Evolutionary conservation across 495 filamentous ascomycete genomes (phyloP), one percentile per base, ranked within the genome.

Genomic region (Cladorrhinum samala): DNA sequence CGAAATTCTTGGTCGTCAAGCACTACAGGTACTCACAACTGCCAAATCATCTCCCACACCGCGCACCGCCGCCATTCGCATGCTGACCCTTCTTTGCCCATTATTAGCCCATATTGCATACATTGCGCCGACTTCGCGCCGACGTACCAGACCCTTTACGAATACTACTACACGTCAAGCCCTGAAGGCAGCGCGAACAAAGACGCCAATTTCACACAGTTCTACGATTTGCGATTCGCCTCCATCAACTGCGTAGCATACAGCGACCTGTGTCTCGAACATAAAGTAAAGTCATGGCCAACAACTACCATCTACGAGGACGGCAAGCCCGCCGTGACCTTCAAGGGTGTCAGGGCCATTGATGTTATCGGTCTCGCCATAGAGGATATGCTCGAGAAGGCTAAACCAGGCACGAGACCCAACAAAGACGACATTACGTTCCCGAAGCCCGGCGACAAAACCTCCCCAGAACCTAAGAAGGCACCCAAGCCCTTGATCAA

Each of bases 81-180:
- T 56, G 46, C 58, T 64, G 21, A 62, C 47, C 16, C 44, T 19
- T 19, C n/a, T n/a, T n/a, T n/a, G n/a, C n/a, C n/a, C n/a, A n/a
- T n/a, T n/a, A n/a, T 16, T 50, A 87, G 64, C 63, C 78, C 78
- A 19, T 80, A 75, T 20, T 96, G 91, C 65, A 73, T 71, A 37
- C 93, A 97, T 70, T 97, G 94, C 72, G 72, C 78, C 59, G 74
- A 76, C 38, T 83, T 88, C 58, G 89, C 88, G 30, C 94, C 94
- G 21, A 84, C 80, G 47, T 97, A 83, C 77, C 89, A 96, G 72
- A 95, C 92, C 6, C 73, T 95, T 19, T 95, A 95, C 72, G 93
- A 97, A 68, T 96, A 83, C 71, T 96, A 96, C 72, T 95, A 91
- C 68, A 96, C 92, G 6, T 93, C 88, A n/a, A 83, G 88, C 60